phyloP scores from a whole-genome alignment of 2,329 filamentous ascomycete species.

The Zalaria obscura region DNA sequence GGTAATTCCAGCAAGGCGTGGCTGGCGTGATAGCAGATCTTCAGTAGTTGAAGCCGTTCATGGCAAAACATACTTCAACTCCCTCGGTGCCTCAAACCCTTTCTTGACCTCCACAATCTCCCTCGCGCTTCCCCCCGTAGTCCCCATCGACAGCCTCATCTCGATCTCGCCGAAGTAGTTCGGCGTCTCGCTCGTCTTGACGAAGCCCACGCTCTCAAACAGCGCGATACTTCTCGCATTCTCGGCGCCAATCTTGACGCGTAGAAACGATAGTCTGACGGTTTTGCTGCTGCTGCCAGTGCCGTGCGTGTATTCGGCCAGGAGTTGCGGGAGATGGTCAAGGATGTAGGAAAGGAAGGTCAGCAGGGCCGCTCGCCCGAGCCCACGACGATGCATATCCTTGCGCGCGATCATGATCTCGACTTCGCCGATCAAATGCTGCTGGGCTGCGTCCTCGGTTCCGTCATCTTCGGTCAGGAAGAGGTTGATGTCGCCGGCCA shows the following conservation, averaged over 20 bases:
- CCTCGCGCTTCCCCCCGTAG: background rate
- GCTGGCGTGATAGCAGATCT: too few species aligned
- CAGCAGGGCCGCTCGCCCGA: conserved; percentile 50
- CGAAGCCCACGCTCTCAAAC: conserved; percentile 48
- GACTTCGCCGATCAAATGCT: conserved; percentile 49
- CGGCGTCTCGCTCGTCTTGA: conserved; percentile 30
- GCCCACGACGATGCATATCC: conserved; percentile 44
- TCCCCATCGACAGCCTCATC: conserved; percentile 24
- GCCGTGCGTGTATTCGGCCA: conserved; percentile 37
- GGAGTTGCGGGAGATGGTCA: conserved; percentile 36
- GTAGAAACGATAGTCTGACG: conserved; percentile 30
- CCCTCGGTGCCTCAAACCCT: background rate
- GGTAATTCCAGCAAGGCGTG: too few species aligned
- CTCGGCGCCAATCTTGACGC: conserved; percentile 46
- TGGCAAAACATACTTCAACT: background rate
- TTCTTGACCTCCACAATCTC: background rate
- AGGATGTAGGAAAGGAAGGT: conserved; percentile 57
- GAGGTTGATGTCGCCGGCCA: conserved; percentile 43
- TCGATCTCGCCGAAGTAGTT: conserved; percentile 60
- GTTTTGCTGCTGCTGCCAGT: conserved; percentile 9
- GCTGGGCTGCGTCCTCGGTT: conserved; percentile 9
- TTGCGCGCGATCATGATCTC: conserved; percentile 72
- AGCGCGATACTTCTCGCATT: conserved; percentile 44
- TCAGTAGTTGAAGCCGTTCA: background rate
- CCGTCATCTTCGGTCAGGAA: conserved; percentile 50